Evolutionary conservation across 495 filamentous ascomycete species (phyloP).

Genomic region (Hypoxylon subgilvum): DNA sequence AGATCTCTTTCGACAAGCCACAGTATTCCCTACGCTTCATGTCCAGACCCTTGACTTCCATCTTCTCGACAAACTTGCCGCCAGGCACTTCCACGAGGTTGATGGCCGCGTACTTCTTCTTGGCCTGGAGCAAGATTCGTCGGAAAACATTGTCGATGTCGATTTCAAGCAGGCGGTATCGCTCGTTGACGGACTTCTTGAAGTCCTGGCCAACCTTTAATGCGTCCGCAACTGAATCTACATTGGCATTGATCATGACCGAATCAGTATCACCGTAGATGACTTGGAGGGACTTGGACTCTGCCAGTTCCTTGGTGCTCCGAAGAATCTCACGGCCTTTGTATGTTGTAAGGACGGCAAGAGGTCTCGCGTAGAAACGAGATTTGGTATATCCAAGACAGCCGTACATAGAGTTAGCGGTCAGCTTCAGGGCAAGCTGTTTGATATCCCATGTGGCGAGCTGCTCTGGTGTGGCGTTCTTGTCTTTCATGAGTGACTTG

Average conservation of each 20-base stretch:
- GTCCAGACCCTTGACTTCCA: slow-evolving; percentile 97
- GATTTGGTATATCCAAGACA: slow-evolving; percentile 96
- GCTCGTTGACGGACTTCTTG: slow-evolving; percentile 78
- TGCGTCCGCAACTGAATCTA: slow-evolving; percentile 89
- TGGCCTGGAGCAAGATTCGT: slow-evolving; percentile 89
- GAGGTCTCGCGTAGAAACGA: slow-evolving; percentile 92
- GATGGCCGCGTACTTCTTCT: slow-evolving; percentile 99
- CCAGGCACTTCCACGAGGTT: slow-evolving; percentile 82
- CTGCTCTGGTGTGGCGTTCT: slow-evolving; percentile 81
- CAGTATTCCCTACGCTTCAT: slow-evolving; percentile 98
- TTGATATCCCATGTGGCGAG: slow-evolving; percentile 97
- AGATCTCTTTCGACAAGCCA: slow-evolving; percentile 89
- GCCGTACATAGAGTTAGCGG: slow-evolving; percentile 99
- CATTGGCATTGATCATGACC: slow-evolving; percentile 99
- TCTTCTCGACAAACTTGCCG: slow-evolving; percentile 89
- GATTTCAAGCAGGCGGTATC: slow-evolving; percentile 89
- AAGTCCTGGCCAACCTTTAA: slow-evolving; percentile 79
- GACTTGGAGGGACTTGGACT: slow-evolving; percentile 83
- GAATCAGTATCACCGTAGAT: slow-evolving; percentile 99
- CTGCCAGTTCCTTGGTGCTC: slow-evolving; percentile 92
- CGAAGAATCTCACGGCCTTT: slow-evolving; percentile 97
- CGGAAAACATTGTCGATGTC: slow-evolving; percentile 98
- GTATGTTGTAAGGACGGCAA: slow-evolving; percentile 94
- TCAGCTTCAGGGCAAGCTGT: slow-evolving; percentile 93
- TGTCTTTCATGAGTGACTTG: slow-evolving; percentile 95